Evolutionary conservation across 345 rosid genomes (phyloP), one percentile per base, ranked within the genome.

Genomic region (Excoecaria cochinchinensis): DNA sequence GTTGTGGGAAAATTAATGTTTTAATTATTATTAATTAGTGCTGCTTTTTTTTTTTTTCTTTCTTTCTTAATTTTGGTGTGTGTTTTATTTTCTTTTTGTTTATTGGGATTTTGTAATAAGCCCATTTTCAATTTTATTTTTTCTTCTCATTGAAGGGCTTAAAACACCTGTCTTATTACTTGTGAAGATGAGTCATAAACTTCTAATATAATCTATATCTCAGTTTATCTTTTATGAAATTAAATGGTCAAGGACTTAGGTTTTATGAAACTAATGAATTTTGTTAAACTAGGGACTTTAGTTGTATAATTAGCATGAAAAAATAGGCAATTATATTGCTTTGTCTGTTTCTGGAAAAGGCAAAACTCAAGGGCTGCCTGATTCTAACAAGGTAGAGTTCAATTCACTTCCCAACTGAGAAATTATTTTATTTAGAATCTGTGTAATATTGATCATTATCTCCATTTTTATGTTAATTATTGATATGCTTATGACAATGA

Each of bases 1-100:
- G 15, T 80, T 82, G 70, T 83, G 90, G 87, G 71, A 87, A 51
- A 79, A 84, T 73, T 86, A 85, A 17, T 31, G 3, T 60, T 60
- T 16, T 24, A 6, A 62, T 55, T 55, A 25, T 61, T 39, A 15
- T 71, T 77, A 67, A 74, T n/a, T n/a, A n/a, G n/a, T n/a, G 64
- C n/a, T 21, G 1, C 59, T 46, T 44, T 8, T 10, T 0, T 44
- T 44, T 44, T 44, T 42, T 12, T 48, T 16, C 53, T 6, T 21
- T 25, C 58, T 68, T 36, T 9, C 39, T 38, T 25, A 50, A 15
- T 69, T 13, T 50, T 63, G 31, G 56, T 72, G 64, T 55, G 60
- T 21, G 4, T 15, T 25, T 2, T 21, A 22, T 36, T 53, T 64
- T 21, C 22, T 50, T 24, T 9, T 15, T 25, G 3, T 21, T 22